A percentile compares a stretch with the other conserved stretches of the same genome.
phyloP scores from a whole-genome alignment of 805 yeast species.

The Ogataea nakhonphanomensis region DNA sequence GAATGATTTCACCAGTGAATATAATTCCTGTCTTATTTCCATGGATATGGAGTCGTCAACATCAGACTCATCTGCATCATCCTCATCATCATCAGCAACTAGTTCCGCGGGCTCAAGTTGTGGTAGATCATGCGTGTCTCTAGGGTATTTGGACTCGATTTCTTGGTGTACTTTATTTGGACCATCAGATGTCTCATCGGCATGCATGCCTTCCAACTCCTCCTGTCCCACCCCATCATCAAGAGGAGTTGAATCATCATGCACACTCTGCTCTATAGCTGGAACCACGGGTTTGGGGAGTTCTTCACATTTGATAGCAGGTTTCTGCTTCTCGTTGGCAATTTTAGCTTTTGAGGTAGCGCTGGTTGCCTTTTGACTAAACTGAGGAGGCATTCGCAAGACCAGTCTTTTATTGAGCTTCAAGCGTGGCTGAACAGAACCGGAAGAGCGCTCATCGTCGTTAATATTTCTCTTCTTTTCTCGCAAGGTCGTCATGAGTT shows the following conservation, averaged over 20 bases:
- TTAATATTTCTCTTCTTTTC: conserved; percentile 15
- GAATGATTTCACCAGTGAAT: conserved; percentile 26
- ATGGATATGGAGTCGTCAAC: conserved; percentile 14
- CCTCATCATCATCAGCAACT: not conserved
- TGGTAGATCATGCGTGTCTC: not conserved
- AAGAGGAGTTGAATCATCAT: too few relatives aligned
- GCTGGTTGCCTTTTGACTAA: conserved; percentile 10
- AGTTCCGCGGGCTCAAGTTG: not conserved
- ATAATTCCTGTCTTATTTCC: conserved; percentile 35
- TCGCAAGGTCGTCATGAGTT: conserved; percentile 10
- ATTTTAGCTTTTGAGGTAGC: not conserved
- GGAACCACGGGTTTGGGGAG: not conserved
- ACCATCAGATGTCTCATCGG: too few relatives aligned
- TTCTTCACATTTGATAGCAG: not conserved
- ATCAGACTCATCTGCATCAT: conserved; percentile 6
- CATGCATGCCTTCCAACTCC: too few relatives aligned
- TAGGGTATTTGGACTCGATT: not conserved
- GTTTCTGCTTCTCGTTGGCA: conserved; percentile 1
- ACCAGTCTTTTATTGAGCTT: conserved; percentile 17
- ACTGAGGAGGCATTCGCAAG: conserved; percentile 19
- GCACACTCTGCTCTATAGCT: not conserved
- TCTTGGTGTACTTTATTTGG: conserved; percentile 1
- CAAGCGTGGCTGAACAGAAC: conserved; percentile 9
- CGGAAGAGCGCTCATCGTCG: conserved; percentile 13
- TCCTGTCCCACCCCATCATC: too few relatives aligned